Percentiles rank a stretch among this genome's conserved stretches.
These are phyloP conservation scores for Apiotrichum montevideense DNA, from an alignment of 1,284 basidiomycete species.

Conservation along the genomic window DNA sequence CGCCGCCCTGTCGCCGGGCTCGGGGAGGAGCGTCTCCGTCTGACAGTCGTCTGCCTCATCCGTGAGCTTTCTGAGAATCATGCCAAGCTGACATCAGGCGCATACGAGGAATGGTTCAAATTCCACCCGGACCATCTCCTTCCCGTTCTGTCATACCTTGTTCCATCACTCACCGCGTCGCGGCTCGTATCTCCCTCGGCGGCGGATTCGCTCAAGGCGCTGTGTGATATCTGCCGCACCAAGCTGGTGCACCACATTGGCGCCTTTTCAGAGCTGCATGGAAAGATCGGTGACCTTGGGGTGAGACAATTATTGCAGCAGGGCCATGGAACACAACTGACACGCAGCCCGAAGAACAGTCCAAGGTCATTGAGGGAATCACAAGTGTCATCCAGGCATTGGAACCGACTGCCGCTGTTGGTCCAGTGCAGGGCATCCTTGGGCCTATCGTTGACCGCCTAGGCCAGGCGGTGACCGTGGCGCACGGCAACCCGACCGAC, in stretches of 20 bases:
- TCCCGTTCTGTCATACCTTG: constrained; percentile 62
- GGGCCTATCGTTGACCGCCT: constrained; percentile 67
- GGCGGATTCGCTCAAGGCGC: constrained; percentile 69
- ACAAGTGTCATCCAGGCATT: constrained; percentile 83
- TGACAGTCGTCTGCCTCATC: constrained; percentile 63
- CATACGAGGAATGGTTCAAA: constrained; percentile 79
- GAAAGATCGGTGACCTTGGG: constrained; percentile 63
- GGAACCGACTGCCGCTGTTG: constrained; percentile 65
- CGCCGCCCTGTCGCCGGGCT: constrained; percentile 50
- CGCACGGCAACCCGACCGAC: constrained; percentile 28
- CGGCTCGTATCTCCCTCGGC: constrained; percentile 66
- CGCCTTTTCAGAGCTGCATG: constrained; percentile 75
- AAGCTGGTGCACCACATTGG: constrained; percentile 72
- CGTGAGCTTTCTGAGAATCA: constrained; percentile 48
- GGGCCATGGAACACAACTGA: neutral
- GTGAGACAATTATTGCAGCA: constrained; percentile 48
- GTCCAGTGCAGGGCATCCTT: constrained; percentile 73
- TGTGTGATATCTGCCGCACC: constrained; percentile 77
- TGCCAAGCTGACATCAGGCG: constrained; percentile 2
- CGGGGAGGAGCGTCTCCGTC: constrained; percentile 57
- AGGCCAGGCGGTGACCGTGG: constrained; percentile 55
- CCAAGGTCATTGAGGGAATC: constrained; percentile 81
- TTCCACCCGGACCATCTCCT: constrained; percentile 51
- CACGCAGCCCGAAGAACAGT: constrained; percentile 69
- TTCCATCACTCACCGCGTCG: constrained; percentile 54